A percentile compares a stretch with the other conserved stretches of the same genome.
These are phyloP conservation scores for Coniochaeta hoffmannii DNA, from an alignment of 2,329 filamentous ascomycete species.

Conservation along the genomic window DNA sequence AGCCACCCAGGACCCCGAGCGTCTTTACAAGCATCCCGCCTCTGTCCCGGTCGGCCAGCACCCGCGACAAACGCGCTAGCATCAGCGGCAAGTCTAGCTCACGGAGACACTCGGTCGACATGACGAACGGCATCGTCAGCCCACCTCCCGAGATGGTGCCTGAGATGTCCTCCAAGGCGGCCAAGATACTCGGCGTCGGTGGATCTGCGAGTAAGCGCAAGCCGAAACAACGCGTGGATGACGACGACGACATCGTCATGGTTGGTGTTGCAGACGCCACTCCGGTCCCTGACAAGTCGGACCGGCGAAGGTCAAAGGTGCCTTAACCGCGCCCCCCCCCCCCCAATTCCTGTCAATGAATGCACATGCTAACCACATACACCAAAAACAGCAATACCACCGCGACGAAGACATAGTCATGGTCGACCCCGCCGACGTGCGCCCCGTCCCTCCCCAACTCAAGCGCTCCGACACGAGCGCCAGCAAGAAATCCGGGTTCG, in stretches of 20 bases:
- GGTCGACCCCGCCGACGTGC: constrained; percentile 39
- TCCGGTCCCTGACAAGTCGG: constrained; percentile 37
- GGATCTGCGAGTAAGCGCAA: constrained; percentile 32
- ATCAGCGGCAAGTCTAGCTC: constrained; percentile 50
- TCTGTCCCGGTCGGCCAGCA: constrained; percentile 62
- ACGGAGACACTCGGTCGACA: constrained; percentile 62
- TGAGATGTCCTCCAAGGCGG: constrained; percentile 66
- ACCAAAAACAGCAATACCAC: constrained; percentile 49
- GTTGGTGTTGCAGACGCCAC: constrained; percentile 36
- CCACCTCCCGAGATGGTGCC: constrained; percentile 64
- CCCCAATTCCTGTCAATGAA: background rate
- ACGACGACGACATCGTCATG: constrained; percentile 45
- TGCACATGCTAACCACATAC: constrained; percentile 28
- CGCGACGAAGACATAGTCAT: constrained; percentile 58
- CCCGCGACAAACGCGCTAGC: constrained; percentile 54
- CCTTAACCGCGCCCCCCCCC: background rate
- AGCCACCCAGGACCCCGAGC: constrained; percentile 51
- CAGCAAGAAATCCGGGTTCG: constrained; percentile 51
- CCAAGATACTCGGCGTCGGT: constrained; percentile 61
- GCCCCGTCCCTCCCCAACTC: constrained; percentile 40
- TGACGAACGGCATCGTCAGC: constrained; percentile 56
- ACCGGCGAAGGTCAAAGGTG: constrained; percentile 38
- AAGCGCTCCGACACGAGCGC: constrained; percentile 56
- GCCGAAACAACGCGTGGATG: constrained; percentile 25
- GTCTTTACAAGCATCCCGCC: constrained; percentile 63